These are phyloP conservation scores for Elaeis oleifera DNA, from an alignment of 202 grass and related monocot species.

Conservation along the genomic window DNA sequence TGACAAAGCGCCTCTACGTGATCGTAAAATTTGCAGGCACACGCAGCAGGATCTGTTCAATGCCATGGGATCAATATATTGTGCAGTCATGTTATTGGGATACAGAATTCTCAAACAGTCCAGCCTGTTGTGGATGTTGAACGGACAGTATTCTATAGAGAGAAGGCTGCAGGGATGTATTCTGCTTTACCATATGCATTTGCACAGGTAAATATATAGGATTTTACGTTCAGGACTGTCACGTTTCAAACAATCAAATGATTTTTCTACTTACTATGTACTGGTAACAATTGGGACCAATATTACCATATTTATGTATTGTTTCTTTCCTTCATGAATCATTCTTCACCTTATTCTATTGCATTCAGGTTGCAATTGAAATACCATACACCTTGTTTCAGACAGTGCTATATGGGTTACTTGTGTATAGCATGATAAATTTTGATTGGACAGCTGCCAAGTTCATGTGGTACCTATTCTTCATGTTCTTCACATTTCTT, in stretches of 20 bases:
- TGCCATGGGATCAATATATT: conserved; percentile 31
- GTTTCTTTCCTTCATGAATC: conserved; percentile 12
- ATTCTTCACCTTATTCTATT: background rate
- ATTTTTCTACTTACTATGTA: too few species aligned
- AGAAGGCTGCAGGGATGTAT: conserved; percentile 37
- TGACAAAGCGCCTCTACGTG: too few species aligned
- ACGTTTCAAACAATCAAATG: background rate
- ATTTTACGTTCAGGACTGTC: too few species aligned
- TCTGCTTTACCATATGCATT: conserved; percentile 35
- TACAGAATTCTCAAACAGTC: conserved; percentile 25
- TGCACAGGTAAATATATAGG: conserved; percentile 21
- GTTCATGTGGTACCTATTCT: conserved; percentile 79
- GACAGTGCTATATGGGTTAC: conserved; percentile 44
- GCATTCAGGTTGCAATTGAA: conserved; percentile 51
- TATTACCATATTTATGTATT: background rate
- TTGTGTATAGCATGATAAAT: conserved; percentile 63
- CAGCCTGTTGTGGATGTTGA: conserved; percentile 31
- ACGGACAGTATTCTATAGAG: conserved; percentile 30
- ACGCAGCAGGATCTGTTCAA: conserved; percentile 27
- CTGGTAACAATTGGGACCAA: background rate
- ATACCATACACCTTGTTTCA: conserved; percentile 66
- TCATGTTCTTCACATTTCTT: conserved; percentile 69
- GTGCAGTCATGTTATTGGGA: conserved; percentile 27
- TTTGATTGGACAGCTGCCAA: conserved; percentile 64
- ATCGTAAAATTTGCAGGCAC: background rate